Evolutionary conservation across 495 filamentous ascomycete genomes (phyloP), one percentile per base, ranked within the genome.

Genomic region (Xylaria bambusicola): DNA sequence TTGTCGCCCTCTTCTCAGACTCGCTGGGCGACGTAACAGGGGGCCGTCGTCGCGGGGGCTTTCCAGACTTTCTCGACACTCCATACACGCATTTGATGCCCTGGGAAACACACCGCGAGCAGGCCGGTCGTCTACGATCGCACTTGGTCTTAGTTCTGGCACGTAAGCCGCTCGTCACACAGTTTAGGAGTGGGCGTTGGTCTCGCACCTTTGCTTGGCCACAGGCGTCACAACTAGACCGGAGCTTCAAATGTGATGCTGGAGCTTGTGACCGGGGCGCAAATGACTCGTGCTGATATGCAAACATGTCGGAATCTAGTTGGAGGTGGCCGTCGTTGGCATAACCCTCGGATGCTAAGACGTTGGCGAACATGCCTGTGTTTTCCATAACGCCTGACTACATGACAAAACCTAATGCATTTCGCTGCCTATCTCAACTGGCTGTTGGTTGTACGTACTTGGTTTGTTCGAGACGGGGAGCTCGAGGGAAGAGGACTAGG

Each of bases 221-320:
- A 29, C 46, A 49, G 21, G 46, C 46, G 46, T 49, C 21, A 33
- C 46, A 49, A 33, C 46, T 49, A 24, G 46, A 49, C 46, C 46
- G 21, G 46, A 49, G 46, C 23, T 15, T 49, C 21, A 49, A 29
- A 33, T 18, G 46, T 3, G 46, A 29, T 27, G 21, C 46, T 49
- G 46, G 46, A 27, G 46, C 46, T n/a, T 24, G 46, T 27, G 46
- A 29, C 41, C 41, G 17, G 41, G 41, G 41, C 41, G 41, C n/a
- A 20, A 44, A 4, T 17, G 41, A 21, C 41, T 44, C 41, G 41
- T 44, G 41, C 41, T 44, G 41, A 18, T 21, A 44, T 17, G n/a
- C 41, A 20, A 44, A 44, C 17, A 44, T 18, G 17, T 44, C 41
- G 18, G 41, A 44, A 44, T 44, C 41, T 20, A 44, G 18, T 44